A percentile compares a stretch with the other conserved stretches of the same genome.
Conservation (phyloP, 2,329 filamentous ascomycete genomes). For the Epichloe festucae region DNA sequence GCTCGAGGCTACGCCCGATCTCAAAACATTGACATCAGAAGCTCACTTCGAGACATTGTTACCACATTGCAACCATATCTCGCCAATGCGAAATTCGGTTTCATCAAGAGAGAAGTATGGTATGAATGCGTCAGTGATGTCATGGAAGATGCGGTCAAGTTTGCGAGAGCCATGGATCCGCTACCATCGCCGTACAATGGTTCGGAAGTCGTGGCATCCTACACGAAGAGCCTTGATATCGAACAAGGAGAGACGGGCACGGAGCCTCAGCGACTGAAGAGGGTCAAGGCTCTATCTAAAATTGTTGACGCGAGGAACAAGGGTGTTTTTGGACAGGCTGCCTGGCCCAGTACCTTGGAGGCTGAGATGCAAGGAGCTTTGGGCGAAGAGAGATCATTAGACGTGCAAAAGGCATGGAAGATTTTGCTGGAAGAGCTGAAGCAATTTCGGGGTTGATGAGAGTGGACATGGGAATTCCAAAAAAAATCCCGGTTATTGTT, state of each 20-base stretch:
- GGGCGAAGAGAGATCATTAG: slow-evolving; percentile 28
- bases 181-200: slow-evolving; percentile 9
- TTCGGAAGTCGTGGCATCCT: slow-evolving; percentile 18
- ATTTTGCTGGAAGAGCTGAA: slow-evolving; percentile 20
- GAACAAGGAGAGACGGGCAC: slow-evolving; percentile 33
- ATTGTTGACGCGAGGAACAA: slow-evolving; percentile 28
- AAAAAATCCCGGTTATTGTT: neutral
- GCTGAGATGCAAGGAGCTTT: slow-evolving; percentile 22
- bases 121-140: slow-evolving; percentile 36
- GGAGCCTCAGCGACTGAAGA: slow-evolving; percentile 36
- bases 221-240: slow-evolving; percentile 34
- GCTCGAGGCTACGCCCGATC: slow-evolving; percentile 35
- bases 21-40: slow-evolving; percentile 21
- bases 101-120: slow-evolving; percentile 37
- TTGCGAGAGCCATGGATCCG: slow-evolving; percentile 9
- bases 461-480: neutral
- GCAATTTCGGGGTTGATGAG: neutral
- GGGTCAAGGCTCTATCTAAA: slow-evolving; percentile 32
- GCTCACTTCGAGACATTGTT: slow-evolving; percentile 26
- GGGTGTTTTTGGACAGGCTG: slow-evolving; percentile 27
- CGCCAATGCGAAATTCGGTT: slow-evolving; percentile 22
- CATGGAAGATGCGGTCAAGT: slow-evolving; percentile 26
- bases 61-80: slow-evolving; percentile 29
- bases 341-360: slow-evolving; percentile 17
- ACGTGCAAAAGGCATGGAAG: slow-evolving; percentile 31